Evolutionary conservation across 768 basidiomycete genomes (phyloP), one percentile per base, ranked within the genome.

Genomic region (Termitomyces titanicus): DNA sequence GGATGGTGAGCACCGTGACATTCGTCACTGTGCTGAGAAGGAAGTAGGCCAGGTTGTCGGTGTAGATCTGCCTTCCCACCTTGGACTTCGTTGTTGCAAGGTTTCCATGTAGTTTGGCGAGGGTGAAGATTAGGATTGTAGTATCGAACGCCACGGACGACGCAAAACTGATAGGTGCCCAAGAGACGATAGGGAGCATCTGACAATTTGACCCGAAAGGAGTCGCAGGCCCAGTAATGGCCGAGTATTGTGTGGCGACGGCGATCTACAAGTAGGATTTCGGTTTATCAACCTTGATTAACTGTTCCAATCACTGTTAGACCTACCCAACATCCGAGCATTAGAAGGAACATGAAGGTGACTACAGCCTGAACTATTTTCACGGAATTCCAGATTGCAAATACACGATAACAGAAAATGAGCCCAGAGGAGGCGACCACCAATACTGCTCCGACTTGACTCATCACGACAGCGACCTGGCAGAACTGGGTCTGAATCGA

Each of bases 141-240:
- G 64, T 60, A 57, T 69, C 66, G 57, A 72, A 71, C 6, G 63
- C 60, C 6, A 70, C 66, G 24, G 69, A 66, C 2, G 64, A 67
- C 10, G 65, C 70, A 51, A 65, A 72, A 51, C 67, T 68, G 46
- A 72, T 61, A 0, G 70, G 69, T 11, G 70, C 66, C 71, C 72
- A 72, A 15, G 62, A 55, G 12, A 68, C 61, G 29, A 73, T 66
- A 8, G 61, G 65, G 13, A 56, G 55, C 58, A 72, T 68, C 45
- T 66, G 63, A 40, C 73, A 74, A 53, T 72, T 72, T 18, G 68
- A 69, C 17, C 68, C 69, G 33, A 71, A 68, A 12, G 68, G 65
- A 3, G 66, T 62, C 33, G 60, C 52, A 18, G 64, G 62, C 4
- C 67, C 66, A 0, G 56, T 57, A 11, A 65, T 57, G 4, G 67